phyloP scores from a whole-genome alignment of 2,329 filamentous ascomycete species.

The Fusarium camptoceras region DNA sequence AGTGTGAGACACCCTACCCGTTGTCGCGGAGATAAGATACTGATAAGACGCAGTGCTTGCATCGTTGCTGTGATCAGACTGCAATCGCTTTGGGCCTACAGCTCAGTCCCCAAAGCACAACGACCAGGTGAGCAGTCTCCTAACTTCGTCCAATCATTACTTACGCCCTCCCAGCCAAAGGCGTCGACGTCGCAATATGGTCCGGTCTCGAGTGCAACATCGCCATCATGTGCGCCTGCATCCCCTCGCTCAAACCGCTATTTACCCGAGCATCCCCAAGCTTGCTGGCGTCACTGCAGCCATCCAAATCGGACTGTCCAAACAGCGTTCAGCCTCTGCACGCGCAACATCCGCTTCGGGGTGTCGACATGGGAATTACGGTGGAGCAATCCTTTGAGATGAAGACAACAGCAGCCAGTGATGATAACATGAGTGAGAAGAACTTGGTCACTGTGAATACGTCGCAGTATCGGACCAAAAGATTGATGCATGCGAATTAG shows the following conservation, averaged over 20 bases:
- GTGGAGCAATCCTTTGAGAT: neutral
- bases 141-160: rapidly evolving
- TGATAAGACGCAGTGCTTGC: neutral
- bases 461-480: neutral
- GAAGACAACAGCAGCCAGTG: neutral
- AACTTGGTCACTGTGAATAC: neutral
- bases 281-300: neutral
- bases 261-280: neutral
- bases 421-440: neutral
- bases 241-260: neutral
- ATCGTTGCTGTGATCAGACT: neutral
- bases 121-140: neutral
- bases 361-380: neutral
- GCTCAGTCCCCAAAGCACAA: neutral
- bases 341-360: neutral
- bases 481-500: neutral
- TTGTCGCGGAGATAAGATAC: rapidly evolving
- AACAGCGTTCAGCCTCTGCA: neutral
- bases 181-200: neutral
- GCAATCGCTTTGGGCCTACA: neutral
- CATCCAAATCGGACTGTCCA: neutral
- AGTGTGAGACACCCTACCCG: neutral
- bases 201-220: slow-evolving; percentile 4
- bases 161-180: neutral
- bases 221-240: slow-evolving; percentile 8